These are phyloP conservation scores for Mortierella sp. DNA, from an alignment of 371 early-diverging fungal species.

Conservation along the genomic window DNA sequence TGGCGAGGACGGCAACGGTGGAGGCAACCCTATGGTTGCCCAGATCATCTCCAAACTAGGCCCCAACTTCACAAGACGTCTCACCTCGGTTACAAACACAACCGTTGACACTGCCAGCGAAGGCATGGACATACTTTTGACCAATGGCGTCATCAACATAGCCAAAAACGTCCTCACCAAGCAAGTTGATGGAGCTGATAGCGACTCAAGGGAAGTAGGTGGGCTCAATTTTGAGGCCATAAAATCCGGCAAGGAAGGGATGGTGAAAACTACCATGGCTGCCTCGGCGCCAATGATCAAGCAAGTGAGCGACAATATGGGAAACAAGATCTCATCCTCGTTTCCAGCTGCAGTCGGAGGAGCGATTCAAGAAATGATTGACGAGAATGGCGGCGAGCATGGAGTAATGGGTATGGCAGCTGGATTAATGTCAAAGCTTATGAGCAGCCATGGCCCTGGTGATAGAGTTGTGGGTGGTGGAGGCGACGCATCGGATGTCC, in stretches of 20 bases:
- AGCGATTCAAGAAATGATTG: slow-evolving; percentile 38
- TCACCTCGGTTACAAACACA: slow-evolving; percentile 29
- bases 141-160: slow-evolving; percentile 52
- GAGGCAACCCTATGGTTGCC: slow-evolving; percentile 25
- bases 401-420: slow-evolving; percentile 47
- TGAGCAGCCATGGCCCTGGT: slow-evolving; percentile 8
- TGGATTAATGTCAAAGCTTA: slow-evolving; percentile 35
- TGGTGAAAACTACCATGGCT: slow-evolving; percentile 40
- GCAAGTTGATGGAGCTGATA: slow-evolving; percentile 9
- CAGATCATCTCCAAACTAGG: slow-evolving; percentile 29
- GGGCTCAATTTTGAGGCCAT: slow-evolving; percentile 51
- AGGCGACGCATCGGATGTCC: slow-evolving; percentile 4
- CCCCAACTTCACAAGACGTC: slow-evolving; percentile 13
- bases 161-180: slow-evolving; percentile 37
- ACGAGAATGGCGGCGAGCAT: slow-evolving; percentile 25
- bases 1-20: slow-evolving; percentile 22
- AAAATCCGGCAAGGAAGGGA: slow-evolving; percentile 42
- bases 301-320: slow-evolving; percentile 52
- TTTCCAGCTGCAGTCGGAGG: slow-evolving; percentile 42
- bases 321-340: slow-evolving; percentile 30
- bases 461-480: neutral
- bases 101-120: slow-evolving; percentile 52
- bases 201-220: slow-evolving; percentile 9
- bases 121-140: slow-evolving; percentile 52
- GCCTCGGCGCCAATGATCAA: slow-evolving; percentile 48